Evolutionary conservation across 192 early-diverging fungal genomes (phyloP).

Genomic region (Podila epicladia): DNA sequence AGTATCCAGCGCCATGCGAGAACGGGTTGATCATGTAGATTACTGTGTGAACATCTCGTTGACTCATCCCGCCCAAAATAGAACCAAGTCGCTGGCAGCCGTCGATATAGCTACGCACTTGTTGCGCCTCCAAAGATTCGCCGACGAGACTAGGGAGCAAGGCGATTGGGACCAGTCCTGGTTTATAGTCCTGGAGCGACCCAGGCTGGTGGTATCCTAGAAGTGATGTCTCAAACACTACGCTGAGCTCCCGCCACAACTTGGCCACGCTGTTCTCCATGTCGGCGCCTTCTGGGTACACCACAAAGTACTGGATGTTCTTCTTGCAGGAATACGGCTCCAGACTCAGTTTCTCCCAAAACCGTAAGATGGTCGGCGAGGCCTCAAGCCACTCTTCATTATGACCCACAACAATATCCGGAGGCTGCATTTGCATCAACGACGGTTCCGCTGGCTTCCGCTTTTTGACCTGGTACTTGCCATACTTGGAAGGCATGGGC

Average conservation of each 20-base stretch:
- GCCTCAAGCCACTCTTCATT: constrained; percentile 63
- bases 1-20: constrained; percentile 53
- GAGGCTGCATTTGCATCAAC: constrained; percentile 52
- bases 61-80: constrained; percentile 44
- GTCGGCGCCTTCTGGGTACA: constrained; percentile 55
- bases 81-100: constrained; percentile 58
- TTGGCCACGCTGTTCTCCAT: constrained; percentile 42
- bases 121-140: constrained; percentile 50
- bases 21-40: constrained; percentile 64
- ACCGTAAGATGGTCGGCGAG: constrained; percentile 58
- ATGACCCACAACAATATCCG: constrained; percentile 62
- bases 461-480: constrained; percentile 63
- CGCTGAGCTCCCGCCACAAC: constrained; percentile 58
- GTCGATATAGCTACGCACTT: constrained; percentile 57
- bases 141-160: constrained; percentile 45
- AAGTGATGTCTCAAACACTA: constrained; percentile 58
- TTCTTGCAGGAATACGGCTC: constrained; percentile 63
- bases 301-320: constrained; percentile 61
- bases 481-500: constrained; percentile 63
- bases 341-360: constrained; percentile 67
- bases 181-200: constrained; percentile 43
- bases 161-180: constrained; percentile 55
- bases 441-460: constrained; percentile 56
- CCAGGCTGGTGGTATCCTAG: constrained; percentile 60
- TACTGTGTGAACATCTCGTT: constrained; percentile 55